Base-by-base conservation (phyloP, 495 filamentous ascomycete genomes). In the Hypoxylon trugodes region DNA sequence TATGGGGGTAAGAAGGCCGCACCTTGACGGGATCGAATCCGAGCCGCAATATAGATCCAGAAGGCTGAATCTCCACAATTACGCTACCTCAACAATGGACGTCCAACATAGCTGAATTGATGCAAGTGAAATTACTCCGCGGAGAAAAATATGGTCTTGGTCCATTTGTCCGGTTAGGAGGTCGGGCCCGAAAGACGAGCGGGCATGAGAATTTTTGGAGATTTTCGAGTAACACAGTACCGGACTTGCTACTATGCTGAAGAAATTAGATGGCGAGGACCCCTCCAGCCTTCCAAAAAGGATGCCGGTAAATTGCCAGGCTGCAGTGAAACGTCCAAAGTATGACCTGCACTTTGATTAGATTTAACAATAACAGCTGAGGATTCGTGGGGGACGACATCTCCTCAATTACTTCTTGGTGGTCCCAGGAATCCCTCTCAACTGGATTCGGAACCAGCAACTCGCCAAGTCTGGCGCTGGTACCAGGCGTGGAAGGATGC, bases 341-440 rank as follows among this genome's bases (percentile, higher is more conserved):
- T 36, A 32, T 37, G 16, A 36, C n/a, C 38, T 22, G 6, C 30
- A 18, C 13, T 8, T 12, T 18, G 24, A 40, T 33, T 40, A 43
- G 25, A 28, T 32, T 33, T 21, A 24, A n/a, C 12, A 15, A 32
- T 15, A 40, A 13, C n/a, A 53, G 33, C 56, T 36, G 45, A 37
- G 40, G 41, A 36, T 35, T 53, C 47, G 56, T 57, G 63, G 63
- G 63, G 63, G 57, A 56, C 25, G 56, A 53, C 16, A 60, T 40
- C 24, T 19, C 40, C 32, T 40, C 25, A 3, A 26, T 30, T 6
- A 24, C 21, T 55, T 52, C 56, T 38, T 57, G 50, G 26, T 66
- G 24, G 25, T n/a, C 56, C 45, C 50, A 60, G 24, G n/a, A 52
- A 56, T 61, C 25, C 3, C 22, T 50, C 57, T 46, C 18, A 61